A percentile compares a stretch with the other conserved stretches of the same genome.
Evolutionary conservation across 1,284 basidiomycete genomes (phyloP).

Genomic region (Neonothopanus nambi): DNA sequence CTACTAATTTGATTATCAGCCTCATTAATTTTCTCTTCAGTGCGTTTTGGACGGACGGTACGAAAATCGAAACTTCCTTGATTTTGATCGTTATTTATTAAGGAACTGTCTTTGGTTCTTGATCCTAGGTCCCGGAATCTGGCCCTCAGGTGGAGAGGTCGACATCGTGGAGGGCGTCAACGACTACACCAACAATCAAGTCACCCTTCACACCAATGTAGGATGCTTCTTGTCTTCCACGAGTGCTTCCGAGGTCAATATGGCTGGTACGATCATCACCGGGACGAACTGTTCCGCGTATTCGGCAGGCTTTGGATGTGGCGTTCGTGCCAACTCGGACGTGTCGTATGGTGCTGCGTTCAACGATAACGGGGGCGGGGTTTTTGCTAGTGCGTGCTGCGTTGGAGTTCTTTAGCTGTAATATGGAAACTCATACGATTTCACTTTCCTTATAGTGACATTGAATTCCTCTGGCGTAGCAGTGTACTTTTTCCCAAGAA

Average conservation of each 20-base stretch:
- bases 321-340: constrained; percentile 50
- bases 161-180: constrained; percentile 86
- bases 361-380: constrained; percentile 75
- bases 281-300: constrained; percentile 67
- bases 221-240: constrained; percentile 67
- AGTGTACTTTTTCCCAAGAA: constrained; percentile 79
- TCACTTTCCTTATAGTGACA: constrained; percentile 1
- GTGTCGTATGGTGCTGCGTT: constrained; percentile 68
- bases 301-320: constrained; percentile 73
- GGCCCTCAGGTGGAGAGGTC: constrained; percentile 55
- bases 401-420: background rate
- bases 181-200: constrained; percentile 77
- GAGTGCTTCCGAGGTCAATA: constrained; percentile 49
- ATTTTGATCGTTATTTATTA: too few relatives aligned
- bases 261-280: constrained; percentile 64
- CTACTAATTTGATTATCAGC: background rate
- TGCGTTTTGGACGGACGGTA: constrained; percentile 54
- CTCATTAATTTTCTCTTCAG: constrained; percentile 24
- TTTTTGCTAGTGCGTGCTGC: constrained; percentile 68
- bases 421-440: background rate
- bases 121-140: background rate
- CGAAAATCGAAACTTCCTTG: constrained; percentile 40
- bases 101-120: too few relatives aligned
- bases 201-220: constrained; percentile 73
- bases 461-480: constrained; percentile 75